Evolutionary conservation across 305 asterid genomes (phyloP).

Genomic region (Fraxinus baroniana): DNA sequence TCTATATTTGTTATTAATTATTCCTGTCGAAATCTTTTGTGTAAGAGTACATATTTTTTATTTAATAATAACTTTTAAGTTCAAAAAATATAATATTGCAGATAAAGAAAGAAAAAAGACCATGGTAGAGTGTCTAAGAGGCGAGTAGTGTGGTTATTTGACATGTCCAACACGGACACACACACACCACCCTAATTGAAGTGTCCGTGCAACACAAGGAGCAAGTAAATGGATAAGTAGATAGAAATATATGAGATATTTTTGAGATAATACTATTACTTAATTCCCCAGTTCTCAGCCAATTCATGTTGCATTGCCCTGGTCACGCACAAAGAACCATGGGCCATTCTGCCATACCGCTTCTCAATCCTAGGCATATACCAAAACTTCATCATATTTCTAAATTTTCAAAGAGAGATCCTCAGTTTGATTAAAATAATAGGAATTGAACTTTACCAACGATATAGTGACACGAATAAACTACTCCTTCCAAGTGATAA

Average conservation of each 20-base stretch:
- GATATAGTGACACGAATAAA: constrained; percentile 67
- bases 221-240: constrained; percentile 8
- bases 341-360: constrained; percentile 78
- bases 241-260: neutral
- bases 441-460: constrained; percentile 48
- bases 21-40: neutral
- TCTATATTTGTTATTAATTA: no score
- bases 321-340: constrained; percentile 93
- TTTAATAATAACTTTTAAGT: no score
- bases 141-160: neutral
- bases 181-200: neutral
- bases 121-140: neutral
- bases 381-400: constrained; percentile 23
- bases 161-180: neutral
- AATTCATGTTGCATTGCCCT: constrained; percentile 97
- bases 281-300: constrained; percentile 85
- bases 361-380: constrained; percentile 75
- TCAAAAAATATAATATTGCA: neutral
- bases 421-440: constrained; percentile 1
- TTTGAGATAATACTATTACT: constrained; percentile 45
- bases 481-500: constrained; percentile 83
- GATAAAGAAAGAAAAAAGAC: no score
- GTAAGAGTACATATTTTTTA: no score
- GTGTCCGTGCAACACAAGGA: neutral
- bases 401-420: constrained; percentile 20